Evolutionary conservation across 257 asterid genomes (phyloP).

Genomic region (Plectranthus barbatus): DNA sequence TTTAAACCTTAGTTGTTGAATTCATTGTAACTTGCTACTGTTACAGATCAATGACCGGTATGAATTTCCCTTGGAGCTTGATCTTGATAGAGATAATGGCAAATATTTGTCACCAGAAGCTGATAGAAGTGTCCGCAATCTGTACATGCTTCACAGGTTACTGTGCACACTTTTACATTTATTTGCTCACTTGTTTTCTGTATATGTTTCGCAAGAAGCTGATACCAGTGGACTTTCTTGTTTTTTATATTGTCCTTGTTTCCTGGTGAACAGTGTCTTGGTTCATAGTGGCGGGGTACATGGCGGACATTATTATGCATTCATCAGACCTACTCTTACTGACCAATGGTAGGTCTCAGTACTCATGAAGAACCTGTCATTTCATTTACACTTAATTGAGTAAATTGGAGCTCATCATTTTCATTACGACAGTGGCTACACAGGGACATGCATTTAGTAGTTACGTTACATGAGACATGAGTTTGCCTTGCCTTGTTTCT

Average conservation of each 20-base stretch:
- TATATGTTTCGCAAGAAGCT: neutral
- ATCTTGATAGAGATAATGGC: conserved; percentile 83
- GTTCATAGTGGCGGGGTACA: conserved; percentile 98
- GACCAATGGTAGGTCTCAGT: conserved; percentile 66
- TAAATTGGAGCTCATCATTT: neutral
- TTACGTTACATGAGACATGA: neutral
- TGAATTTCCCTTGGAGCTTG: conserved; percentile 87
- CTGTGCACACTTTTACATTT: neutral
- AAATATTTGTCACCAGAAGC: conserved; percentile 88
- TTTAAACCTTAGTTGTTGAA: conserved; percentile 1
- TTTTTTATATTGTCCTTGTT: neutral
- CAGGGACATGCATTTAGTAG: neutral
- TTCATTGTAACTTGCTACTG: neutral
- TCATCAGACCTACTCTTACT: conserved; percentile 84
- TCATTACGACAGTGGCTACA: neutral
- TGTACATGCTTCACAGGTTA: conserved; percentile 87
- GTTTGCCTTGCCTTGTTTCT: neutral
- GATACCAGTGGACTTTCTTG: neutral
- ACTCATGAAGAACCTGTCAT: neutral
- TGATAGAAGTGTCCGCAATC: conserved; percentile 80
- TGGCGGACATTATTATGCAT: conserved; percentile 97
- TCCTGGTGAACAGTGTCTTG: conserved; percentile 61
- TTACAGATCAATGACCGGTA: conserved; percentile 87
- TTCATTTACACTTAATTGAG: neutral
- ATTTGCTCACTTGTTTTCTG: neutral